A percentile compares a stretch with the other conserved stretches of the same genome.
phyloP scores from a whole-genome alignment of 2,329 filamentous ascomycete genomes.

The Gremmenia infestans region DNA sequence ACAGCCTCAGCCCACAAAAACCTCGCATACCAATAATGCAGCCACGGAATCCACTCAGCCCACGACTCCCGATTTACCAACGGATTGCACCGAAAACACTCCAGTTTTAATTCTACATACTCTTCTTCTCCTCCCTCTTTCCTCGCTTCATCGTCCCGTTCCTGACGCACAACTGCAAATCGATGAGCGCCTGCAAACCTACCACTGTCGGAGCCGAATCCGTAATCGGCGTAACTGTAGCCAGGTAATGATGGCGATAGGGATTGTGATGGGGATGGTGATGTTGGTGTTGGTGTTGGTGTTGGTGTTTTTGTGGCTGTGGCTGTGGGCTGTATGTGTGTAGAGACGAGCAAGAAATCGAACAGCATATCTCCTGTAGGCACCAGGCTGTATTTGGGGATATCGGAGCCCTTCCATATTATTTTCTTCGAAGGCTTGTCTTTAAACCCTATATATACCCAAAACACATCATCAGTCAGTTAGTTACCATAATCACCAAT shows the following conservation, averaged over 20 bases:
- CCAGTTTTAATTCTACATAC: not conserved
- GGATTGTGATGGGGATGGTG: too few species aligned
- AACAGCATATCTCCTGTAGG: not conserved
- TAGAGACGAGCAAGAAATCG: not conserved
- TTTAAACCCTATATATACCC: not conserved
- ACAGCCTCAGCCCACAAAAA: constrained; percentile 1
- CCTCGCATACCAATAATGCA: constrained; percentile 9
- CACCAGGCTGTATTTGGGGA: not conserved
- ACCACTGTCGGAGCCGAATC: not conserved
- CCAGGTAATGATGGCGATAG: not conserved
- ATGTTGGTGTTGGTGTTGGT: too few species aligned
- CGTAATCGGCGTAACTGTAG: constrained; percentile 1
- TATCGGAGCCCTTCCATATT: not conserved
- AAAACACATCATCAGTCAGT: not conserved
- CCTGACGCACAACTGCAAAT: not conserved
- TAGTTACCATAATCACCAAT: too few species aligned
- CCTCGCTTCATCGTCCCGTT: too few species aligned
- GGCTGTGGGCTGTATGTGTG: not conserved
- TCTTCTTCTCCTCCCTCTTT: not conserved
- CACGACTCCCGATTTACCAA: not conserved
- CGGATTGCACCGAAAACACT: constrained; percentile 5
- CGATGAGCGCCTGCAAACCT: not conserved
- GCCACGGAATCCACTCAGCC: not conserved
- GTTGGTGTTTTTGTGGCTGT: not conserved
- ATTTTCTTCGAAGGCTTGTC: not conserved